phyloP scores from a whole-genome alignment of 257 asterid species.

The Plantago major region DNA sequence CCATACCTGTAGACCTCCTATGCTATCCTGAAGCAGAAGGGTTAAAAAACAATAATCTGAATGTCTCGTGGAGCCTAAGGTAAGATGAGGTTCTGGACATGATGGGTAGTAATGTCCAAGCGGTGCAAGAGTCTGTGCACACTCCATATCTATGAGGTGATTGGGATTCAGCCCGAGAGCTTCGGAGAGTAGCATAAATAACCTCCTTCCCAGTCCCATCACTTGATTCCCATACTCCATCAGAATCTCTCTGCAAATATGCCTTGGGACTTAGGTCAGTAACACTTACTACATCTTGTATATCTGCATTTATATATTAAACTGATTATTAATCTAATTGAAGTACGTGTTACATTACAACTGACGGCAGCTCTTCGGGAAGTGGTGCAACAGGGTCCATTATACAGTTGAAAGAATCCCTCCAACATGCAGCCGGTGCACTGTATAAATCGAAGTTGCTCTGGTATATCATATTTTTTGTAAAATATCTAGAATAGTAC shows the following conservation, averaged over 20 bases:
- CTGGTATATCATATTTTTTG: conserved; percentile 36
- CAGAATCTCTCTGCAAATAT: conserved; percentile 52
- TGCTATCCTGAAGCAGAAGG: conserved; percentile 46
- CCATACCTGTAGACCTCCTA: conserved; percentile 55
- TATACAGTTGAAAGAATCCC: conserved; percentile 42
- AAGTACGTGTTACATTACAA: conserved; percentile 34
- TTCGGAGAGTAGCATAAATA: too few species aligned
- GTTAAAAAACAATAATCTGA: conserved; percentile 47
- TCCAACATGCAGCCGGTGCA: conserved; percentile 46
- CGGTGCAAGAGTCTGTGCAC: conserved; percentile 38
- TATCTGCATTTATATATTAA: not conserved
- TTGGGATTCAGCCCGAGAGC: too few species aligned
- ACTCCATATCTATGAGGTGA: conserved; percentile 40
- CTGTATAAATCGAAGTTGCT: conserved; percentile 50
- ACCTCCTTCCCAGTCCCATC: conserved; percentile 34
- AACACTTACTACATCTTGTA: not conserved
- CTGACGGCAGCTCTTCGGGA: conserved; percentile 40
- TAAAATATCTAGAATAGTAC: conserved; percentile 47
- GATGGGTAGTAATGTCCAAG: conserved; percentile 55
- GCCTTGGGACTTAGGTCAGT: not conserved
- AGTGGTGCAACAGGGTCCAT: conserved; percentile 48
- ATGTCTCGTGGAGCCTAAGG: conserved; percentile 50
- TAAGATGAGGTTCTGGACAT: conserved; percentile 58
- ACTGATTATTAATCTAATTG: not conserved
- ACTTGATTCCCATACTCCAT: conserved; percentile 38